Percentiles rank a stretch among this genome's conserved stretches.
phyloP scores from a whole-genome alignment of 23 red algal species.

The Gracilariopsis chorda region DNA sequence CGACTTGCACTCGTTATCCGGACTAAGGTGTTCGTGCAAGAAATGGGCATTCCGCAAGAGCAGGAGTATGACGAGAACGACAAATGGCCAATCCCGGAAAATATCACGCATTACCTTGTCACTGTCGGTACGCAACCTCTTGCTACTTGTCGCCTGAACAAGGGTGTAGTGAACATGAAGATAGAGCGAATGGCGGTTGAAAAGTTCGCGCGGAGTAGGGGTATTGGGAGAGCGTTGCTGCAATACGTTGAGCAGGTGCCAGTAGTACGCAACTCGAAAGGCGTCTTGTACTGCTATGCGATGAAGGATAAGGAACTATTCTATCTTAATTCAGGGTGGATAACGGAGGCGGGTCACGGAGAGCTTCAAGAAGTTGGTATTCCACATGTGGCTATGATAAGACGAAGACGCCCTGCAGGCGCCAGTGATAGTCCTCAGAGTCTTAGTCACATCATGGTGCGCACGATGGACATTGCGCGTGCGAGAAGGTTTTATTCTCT shows the following conservation, averaged over 20 bases:
- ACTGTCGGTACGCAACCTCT: conserved; percentile 6
- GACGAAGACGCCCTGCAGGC: background rate
- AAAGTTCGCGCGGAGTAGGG: background rate
- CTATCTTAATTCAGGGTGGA: conserved; percentile 27
- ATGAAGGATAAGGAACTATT: conserved; percentile 13
- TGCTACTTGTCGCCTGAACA: conserved; percentile 33
- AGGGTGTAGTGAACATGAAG: background rate
- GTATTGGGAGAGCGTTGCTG: conserved; percentile 5
- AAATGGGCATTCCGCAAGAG: conserved; percentile 13
- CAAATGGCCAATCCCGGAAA: background rate
- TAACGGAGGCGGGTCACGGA: conserved; percentile 13
- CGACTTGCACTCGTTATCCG: background rate
- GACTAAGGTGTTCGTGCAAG: conserved; percentile 18
- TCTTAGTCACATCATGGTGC: background rate
- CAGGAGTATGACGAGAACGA: background rate
- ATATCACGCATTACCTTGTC: conserved; percentile 10
- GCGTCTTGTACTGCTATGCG: conserved; percentile 27
- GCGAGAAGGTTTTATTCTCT: conserved; percentile 27
- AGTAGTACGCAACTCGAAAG: background rate
- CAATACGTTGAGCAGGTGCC: background rate
- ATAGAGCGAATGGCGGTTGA: conserved; percentile 38
- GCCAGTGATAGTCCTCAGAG: background rate
- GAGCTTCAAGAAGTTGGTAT: conserved; percentile 3
- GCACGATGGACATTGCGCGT: conserved; percentile 31
- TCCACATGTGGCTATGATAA: conserved; percentile 35